These are phyloP conservation scores for Inga leiocalycina DNA, from an alignment of 306 rosid genomes.

Conservation along the genomic window DNA sequence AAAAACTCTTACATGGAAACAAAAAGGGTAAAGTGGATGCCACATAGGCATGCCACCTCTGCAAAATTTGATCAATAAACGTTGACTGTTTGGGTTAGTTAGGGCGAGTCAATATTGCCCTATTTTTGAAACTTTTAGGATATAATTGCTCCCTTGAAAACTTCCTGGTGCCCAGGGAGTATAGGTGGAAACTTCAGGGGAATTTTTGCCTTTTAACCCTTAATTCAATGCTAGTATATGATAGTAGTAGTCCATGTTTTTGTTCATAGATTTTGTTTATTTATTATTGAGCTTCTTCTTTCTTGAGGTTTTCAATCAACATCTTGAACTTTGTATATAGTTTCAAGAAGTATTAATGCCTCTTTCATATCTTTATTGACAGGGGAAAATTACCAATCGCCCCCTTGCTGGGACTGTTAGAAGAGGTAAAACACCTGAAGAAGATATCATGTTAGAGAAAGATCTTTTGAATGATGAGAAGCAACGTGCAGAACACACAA, in stretches of 20 bases:
- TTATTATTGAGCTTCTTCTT: neutral
- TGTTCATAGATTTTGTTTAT: neutral
- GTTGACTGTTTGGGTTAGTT: too few relatives aligned
- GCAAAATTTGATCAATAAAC: too few relatives aligned
- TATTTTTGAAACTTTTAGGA: too few relatives aligned
- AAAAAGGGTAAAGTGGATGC: too few relatives aligned
- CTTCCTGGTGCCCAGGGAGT: too few relatives aligned
- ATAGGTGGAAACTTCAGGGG: too few relatives aligned
- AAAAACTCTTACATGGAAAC: too few relatives aligned
- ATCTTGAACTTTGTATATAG: neutral
- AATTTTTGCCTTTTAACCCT: too few relatives aligned
- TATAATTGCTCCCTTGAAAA: too few relatives aligned
- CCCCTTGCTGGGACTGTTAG: conserved; percentile 97
- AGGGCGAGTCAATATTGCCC: too few relatives aligned
- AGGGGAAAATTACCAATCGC: conserved; percentile 77
- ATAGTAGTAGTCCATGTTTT: conserved; percentile 21
- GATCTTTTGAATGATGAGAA: conserved; percentile 83
- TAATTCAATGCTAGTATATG: neutral
- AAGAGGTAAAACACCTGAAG: conserved; percentile 90
- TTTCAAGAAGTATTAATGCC: conserved; percentile 23
- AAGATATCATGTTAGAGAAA: conserved; percentile 78
- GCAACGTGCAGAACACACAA: conserved; percentile 92
- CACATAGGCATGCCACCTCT: too few relatives aligned
- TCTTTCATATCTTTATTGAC: conserved; percentile 42
- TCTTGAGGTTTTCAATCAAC: conserved; percentile 4